Conservation (phyloP, 2,329 filamentous ascomycete species). For the Chaetomium sp. region DNA sequence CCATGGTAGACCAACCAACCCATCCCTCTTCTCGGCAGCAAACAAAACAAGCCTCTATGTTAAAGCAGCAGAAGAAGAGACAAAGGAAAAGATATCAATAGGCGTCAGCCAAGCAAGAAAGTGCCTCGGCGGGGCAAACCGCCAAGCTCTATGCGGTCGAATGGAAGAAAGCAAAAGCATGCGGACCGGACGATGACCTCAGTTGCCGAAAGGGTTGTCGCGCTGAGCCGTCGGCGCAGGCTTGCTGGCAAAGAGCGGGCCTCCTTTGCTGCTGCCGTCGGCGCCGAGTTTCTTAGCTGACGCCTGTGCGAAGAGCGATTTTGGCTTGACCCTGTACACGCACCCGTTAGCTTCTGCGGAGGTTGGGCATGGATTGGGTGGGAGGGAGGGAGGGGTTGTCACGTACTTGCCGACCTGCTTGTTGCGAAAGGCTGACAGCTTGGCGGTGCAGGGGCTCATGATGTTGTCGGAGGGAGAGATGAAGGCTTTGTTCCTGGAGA, state of each 20-base stretch:
- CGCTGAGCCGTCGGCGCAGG: constrained; percentile 7
- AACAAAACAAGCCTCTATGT: constrained; percentile 6
- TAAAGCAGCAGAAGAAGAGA: constrained; percentile 1
- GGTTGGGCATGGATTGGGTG: neutral
- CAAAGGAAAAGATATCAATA: neutral
- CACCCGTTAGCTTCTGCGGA: neutral
- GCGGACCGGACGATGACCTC: neutral
- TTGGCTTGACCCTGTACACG: constrained; percentile 60
- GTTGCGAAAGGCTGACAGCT: constrained; percentile 77
- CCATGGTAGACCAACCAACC: constrained; percentile 16
- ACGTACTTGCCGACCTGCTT: constrained; percentile 78
- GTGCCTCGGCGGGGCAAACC: neutral
- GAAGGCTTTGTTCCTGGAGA: constrained; percentile 50
- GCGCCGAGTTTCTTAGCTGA: constrained; percentile 63
- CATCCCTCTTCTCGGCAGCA: neutral
- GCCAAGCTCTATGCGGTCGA: neutral
- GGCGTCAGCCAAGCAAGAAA: neutral
- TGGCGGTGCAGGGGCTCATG: constrained; percentile 83
- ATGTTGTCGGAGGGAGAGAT: constrained; percentile 86
- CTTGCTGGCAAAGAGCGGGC: constrained; percentile 40
- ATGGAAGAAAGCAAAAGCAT: neutral
- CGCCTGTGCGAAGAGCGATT: constrained; percentile 67
- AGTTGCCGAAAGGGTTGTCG: constrained; percentile 20
- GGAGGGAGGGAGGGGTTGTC: neutral
- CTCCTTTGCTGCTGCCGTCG: constrained; percentile 40